phyloP scores from a whole-genome alignment of 352 stramenopile genomes.

The Halophytophthora polymorphica region DNA sequence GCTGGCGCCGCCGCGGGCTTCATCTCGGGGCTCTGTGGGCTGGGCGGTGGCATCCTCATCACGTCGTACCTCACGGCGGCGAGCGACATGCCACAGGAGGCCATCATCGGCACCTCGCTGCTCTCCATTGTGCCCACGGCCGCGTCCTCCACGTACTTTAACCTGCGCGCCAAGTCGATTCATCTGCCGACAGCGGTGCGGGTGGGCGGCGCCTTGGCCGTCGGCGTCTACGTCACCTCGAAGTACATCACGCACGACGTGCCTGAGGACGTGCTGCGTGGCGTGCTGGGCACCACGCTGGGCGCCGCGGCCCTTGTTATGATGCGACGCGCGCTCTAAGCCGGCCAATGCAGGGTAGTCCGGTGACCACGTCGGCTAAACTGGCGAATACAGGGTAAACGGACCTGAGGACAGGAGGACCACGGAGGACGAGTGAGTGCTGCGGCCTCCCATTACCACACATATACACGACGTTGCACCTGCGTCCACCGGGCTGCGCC shows the following conservation, averaged over 20 bases:
- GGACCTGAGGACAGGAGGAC: too few relatives aligned
- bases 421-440: too few relatives aligned
- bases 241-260: constrained; percentile 83
- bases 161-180: constrained; percentile 74
- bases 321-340: constrained; percentile 72
- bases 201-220: constrained; percentile 60
- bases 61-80: constrained; percentile 82
- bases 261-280: constrained; percentile 68
- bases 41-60: constrained; percentile 84
- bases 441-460: constrained; percentile 16
- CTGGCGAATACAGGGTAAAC: too few relatives aligned
- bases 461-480: constrained; percentile 15
- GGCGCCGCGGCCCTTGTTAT: constrained; percentile 71
- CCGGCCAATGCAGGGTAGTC: constrained; percentile 1
- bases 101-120: constrained; percentile 83
- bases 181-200: constrained; percentile 68
- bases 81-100: constrained; percentile 82
- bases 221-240: constrained; percentile 72
- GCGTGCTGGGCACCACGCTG: constrained; percentile 69
- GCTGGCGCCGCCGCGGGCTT: constrained; percentile 74
- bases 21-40: constrained; percentile 79
- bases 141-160: constrained; percentile 77
- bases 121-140: constrained; percentile 80
- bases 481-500: not conserved
- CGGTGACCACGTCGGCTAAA: not conserved